These are phyloP conservation scores for Fusarium tuaranense DNA, from an alignment of 2,329 filamentous ascomycete species.

Conservation along the genomic window DNA sequence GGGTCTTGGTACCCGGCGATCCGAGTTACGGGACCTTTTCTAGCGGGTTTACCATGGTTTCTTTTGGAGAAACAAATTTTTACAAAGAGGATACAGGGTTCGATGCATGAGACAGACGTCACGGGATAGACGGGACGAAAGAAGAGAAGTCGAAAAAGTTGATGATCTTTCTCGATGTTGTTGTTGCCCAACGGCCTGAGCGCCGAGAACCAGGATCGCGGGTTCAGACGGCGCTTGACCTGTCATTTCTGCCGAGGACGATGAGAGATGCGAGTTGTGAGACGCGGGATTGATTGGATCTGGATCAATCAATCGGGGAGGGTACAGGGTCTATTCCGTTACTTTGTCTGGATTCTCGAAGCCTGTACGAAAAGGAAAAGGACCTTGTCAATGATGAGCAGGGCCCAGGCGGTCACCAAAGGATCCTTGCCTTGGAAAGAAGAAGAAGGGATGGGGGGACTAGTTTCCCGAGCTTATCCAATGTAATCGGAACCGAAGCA, in stretches of 20 bases:
- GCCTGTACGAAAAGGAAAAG: neutral
- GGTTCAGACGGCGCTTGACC: neutral
- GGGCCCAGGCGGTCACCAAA: neutral
- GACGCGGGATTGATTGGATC: conserved; percentile 1
- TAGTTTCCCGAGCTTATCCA: neutral
- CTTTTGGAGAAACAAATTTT: neutral
- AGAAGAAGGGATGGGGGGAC: neutral
- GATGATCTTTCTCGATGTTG: neutral
- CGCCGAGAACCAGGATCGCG: conserved; percentile 7
- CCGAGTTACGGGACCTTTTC: neutral
- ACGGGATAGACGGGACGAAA: conserved; percentile 21
- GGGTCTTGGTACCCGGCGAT: neutral
- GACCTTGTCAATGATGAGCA: neutral
- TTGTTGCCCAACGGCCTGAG: neutral
- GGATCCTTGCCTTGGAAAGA: neutral
- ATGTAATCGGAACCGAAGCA: neutral
- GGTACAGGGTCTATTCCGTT: neutral
- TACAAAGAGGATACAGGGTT: conserved; percentile 16
- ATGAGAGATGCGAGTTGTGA: neutral
- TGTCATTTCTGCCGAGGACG: neutral
- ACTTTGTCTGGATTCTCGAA: neutral
- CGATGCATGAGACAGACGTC: conserved; percentile 31
- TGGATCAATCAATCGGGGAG: neutral
- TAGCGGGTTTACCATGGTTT: neutral
- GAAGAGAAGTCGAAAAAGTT: neutral